phyloP scores from a whole-genome alignment of 73 alveolate genomes.

The Paraurostyla sp. region DNA sequence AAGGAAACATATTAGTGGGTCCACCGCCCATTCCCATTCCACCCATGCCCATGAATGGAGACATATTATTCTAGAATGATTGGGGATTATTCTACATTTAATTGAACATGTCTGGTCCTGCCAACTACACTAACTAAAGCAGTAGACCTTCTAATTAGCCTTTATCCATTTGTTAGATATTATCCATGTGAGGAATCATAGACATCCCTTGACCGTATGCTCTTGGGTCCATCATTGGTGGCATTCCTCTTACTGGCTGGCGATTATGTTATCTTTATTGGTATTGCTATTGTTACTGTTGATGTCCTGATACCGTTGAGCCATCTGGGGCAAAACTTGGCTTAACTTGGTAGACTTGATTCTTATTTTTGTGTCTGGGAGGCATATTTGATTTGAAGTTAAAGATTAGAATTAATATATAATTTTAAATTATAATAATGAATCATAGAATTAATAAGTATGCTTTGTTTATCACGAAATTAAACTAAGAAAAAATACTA shows the following conservation, averaged over 20 bases:
- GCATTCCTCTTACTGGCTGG: background rate
- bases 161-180: constrained; percentile 9
- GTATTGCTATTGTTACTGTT: background rate
- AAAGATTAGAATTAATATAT: background rate
- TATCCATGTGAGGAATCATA: constrained; percentile 21
- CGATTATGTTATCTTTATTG: background rate
- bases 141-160: background rate
- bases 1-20: too few species aligned
- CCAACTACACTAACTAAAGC: background rate
- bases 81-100: background rate
- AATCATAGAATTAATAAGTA: background rate
- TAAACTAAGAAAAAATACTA: background rate
- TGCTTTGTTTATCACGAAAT: background rate
- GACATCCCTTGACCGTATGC: background rate
- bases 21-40: too few species aligned
- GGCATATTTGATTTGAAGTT: background rate
- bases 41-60: background rate
- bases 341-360: background rate
- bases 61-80: background rate
- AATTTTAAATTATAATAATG: background rate
- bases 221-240: background rate
- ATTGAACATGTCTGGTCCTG: background rate
- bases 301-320: background rate
- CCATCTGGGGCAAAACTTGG: constrained; percentile 1
- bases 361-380: background rate